Conservation (phyloP, 2,329 filamentous ascomycete species). For the Pochonia chlamydosporia region DNA sequence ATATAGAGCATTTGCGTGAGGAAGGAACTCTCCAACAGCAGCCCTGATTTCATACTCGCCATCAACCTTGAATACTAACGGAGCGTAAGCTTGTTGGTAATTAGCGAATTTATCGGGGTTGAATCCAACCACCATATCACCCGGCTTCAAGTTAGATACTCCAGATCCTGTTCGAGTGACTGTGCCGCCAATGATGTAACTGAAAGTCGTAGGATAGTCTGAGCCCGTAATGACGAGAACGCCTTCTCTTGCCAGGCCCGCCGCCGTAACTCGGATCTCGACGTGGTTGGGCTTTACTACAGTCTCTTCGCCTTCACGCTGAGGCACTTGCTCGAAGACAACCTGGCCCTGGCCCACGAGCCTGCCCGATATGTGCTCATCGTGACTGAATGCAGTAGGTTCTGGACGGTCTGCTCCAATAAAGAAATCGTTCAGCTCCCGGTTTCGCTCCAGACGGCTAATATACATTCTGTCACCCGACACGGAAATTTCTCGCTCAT, state of each 20-base stretch:
- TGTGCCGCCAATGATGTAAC: neutral
- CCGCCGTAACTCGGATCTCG: conserved; percentile 6
- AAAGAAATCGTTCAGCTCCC: too few relatives aligned
- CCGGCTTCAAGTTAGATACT: neutral
- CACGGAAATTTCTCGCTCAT: too few relatives aligned
- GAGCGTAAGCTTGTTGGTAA: neutral
- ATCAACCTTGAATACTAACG: neutral
- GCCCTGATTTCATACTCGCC: neutral
- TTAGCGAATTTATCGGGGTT: neutral
- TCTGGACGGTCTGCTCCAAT: too few relatives aligned
- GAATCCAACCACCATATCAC: neutral
- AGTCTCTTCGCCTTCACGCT: too few relatives aligned
- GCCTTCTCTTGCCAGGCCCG: conserved; percentile 18
- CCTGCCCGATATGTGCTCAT: too few relatives aligned
- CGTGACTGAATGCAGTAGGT: too few relatives aligned
- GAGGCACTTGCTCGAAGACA: too few relatives aligned
- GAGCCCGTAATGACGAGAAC: neutral
- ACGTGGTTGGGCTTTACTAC: neutral
- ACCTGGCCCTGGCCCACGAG: too few relatives aligned
- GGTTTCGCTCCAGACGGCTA: too few relatives aligned
- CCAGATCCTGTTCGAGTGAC: neutral
- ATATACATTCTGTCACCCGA: too few relatives aligned
- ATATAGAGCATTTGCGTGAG: neutral
- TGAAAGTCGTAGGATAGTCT: neutral
- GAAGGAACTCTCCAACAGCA: neutral